Conservation (phyloP, 768 basidiomycete species). For the Mycena leptocephala region DNA sequence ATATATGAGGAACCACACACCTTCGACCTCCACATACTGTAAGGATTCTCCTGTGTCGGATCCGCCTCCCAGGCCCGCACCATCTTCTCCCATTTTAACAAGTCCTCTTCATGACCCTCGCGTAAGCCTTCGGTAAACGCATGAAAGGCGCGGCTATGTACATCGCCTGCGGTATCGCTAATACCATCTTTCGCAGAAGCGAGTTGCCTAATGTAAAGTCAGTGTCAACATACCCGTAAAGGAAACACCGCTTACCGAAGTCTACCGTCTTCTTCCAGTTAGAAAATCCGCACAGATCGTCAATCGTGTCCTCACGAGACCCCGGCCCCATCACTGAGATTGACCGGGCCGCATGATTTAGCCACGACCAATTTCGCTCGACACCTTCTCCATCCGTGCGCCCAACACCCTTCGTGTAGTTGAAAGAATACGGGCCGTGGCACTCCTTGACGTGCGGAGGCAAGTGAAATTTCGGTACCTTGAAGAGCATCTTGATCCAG, state of each 20-base stretch:
- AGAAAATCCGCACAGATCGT: too few relatives aligned
- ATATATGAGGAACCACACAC: background rate
- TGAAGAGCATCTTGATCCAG: too few relatives aligned
- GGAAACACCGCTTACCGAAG: conserved; percentile 14
- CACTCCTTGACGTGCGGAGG: too few relatives aligned
- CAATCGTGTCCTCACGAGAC: too few relatives aligned
- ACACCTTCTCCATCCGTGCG: too few relatives aligned
- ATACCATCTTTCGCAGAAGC: background rate
- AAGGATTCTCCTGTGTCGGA: background rate
- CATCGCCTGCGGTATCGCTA: background rate
- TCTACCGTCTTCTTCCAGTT: too few relatives aligned
- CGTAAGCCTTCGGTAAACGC: background rate
- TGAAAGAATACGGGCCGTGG: too few relatives aligned
- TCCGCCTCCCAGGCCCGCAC: background rate
- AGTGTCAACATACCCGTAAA: background rate
- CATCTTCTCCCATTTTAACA: background rate
- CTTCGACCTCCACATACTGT: background rate
- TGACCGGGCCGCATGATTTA: too few relatives aligned
- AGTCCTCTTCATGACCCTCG: background rate
- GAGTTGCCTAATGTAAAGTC: background rate
- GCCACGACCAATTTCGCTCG: too few relatives aligned
- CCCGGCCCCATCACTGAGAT: too few relatives aligned
- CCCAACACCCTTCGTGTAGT: too few relatives aligned
- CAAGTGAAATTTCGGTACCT: too few relatives aligned
- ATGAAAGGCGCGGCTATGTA: background rate